Base-by-base conservation (phyloP, 1,284 basidiomycete genomes). In the Pseudozyma sp. region DNA sequence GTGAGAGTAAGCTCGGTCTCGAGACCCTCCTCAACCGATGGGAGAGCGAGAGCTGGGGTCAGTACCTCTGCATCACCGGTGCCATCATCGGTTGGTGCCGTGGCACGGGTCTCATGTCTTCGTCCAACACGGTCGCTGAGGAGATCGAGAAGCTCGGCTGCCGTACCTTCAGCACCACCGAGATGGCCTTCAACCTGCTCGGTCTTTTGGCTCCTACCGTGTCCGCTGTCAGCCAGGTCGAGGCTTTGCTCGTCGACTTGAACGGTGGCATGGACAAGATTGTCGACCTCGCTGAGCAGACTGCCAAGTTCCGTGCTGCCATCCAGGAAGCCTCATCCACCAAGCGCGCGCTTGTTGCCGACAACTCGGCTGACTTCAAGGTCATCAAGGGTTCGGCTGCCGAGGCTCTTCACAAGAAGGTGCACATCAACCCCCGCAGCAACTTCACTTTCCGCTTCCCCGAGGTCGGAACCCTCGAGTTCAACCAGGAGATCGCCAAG, bases 101-200 rank as follows among this genome's bases (percentile, higher is more conserved):
- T 42, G 96, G 96, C 51, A 99, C 97, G n/a, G 96, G 95, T 73
- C 88, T 99, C 62, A 99, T 99, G 96, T 92, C 90, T 67, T 92
- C 93, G 4, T 96, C 94, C 62, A 97, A 97, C 87, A 94, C 93
- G 57, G 91, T 98, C 59, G 94, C 97, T 47, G 93, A 97, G 73
- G 93, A 95, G 69, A 90, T 99, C 54, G 96, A 99, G 87, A 90
- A 91, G 76, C 90, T 94, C 74, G 96, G 97, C 78, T 93, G 97
- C 70, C 91, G 96, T 79, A 99, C 97, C 5, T 99, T 98, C 90
- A 97, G 94, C 3, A 92, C 95, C 52, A 97, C 97, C 88, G 96
- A 99, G 88, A 99, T 99, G 96, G 95, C 95, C 3, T 99, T 99
- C 91, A 99, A 98, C 87, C 94, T 99, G 81, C 91, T 99, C 62